Evolutionary conservation across 257 asterid species (phyloP).

Genomic region (Verbena officinalis): DNA sequence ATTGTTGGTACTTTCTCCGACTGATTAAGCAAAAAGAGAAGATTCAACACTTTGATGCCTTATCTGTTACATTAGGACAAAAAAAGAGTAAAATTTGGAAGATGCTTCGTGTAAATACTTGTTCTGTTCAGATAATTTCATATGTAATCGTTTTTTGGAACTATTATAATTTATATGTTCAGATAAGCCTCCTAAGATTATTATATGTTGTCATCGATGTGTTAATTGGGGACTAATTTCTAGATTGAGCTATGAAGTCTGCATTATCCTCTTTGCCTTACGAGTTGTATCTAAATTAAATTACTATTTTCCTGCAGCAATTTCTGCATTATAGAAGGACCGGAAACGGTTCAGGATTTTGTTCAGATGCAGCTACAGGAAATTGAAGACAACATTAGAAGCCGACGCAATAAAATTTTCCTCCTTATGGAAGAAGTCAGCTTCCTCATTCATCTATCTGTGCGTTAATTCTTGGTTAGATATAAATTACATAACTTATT

Average conservation of each 20-base stretch:
- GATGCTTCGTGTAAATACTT: not conserved
- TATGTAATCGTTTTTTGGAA: not conserved
- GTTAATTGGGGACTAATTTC: not conserved
- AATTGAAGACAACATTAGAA: conserved; percentile 78
- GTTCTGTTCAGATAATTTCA: not conserved
- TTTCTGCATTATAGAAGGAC: conserved; percentile 98
- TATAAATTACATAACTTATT: conserved; percentile 2
- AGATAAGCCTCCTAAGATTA: not conserved
- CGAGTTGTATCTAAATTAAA: not conserved
- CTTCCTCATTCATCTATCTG: conserved; percentile 12
- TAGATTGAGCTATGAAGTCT: not conserved
- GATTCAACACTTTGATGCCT: not conserved
- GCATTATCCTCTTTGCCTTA: not conserved
- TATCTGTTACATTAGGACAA: not conserved
- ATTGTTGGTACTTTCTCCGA: not conserved
- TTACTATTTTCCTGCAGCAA: conserved; percentile 51
- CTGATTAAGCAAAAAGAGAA: too few species aligned
- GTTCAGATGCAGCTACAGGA: conserved; percentile 92
- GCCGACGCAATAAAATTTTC: conserved; percentile 85
- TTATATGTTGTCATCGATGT: not conserved
- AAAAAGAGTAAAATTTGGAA: too few species aligned
- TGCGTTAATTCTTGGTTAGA: not conserved
- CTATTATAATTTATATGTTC: too few species aligned
- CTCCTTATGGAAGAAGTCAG: conserved; percentile 96
- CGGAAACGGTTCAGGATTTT: conserved; percentile 91